These are phyloP conservation scores for Sugiyamaella grinbergsii DNA, from an alignment of 1,139 yeast species.

Conservation along the genomic window DNA sequence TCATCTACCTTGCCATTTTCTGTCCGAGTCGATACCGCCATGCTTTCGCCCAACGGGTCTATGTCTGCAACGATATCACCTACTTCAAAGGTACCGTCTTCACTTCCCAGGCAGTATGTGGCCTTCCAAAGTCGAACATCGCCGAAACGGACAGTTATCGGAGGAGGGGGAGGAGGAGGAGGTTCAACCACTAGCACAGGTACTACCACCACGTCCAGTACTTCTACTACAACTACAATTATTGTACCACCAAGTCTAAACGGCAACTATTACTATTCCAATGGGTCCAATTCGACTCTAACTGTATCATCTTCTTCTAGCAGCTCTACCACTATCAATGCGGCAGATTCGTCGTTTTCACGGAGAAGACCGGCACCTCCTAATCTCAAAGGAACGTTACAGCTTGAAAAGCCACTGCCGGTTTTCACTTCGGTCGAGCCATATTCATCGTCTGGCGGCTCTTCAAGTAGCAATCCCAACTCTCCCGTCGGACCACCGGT, in stretches of 20 bases:
- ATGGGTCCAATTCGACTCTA: background rate
- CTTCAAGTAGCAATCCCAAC: conserved; percentile 18
- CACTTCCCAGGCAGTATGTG: conserved; percentile 22
- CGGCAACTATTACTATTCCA: conserved; percentile 3
- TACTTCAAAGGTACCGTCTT: conserved; percentile 13
- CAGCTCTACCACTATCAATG: background rate
- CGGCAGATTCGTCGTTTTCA: conserved; percentile 17
- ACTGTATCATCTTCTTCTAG: background rate
- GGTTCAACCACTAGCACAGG: too few species aligned
- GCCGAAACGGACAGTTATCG: conserved; percentile 12
- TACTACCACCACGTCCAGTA: background rate
- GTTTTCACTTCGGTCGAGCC: conserved; percentile 16
- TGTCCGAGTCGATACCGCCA: conserved; percentile 1
- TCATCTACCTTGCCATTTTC: conserved; percentile 6
- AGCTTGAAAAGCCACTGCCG: conserved; percentile 22
- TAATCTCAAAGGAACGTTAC: conserved; percentile 7
- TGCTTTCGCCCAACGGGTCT: background rate
- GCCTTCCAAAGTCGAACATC: conserved; percentile 23
- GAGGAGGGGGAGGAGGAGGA: too few species aligned
- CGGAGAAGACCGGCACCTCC: conserved; percentile 20
- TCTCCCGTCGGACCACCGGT: conserved; percentile 19
- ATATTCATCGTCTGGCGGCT: conserved; percentile 19
- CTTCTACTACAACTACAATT: background rate
- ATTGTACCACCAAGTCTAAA: background rate
- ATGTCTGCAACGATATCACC: conserved; percentile 5